These are phyloP conservation scores for Hyaloperonospora arabidopsidis DNA, from an alignment of 352 stramenopile species.

Conservation along the genomic window DNA sequence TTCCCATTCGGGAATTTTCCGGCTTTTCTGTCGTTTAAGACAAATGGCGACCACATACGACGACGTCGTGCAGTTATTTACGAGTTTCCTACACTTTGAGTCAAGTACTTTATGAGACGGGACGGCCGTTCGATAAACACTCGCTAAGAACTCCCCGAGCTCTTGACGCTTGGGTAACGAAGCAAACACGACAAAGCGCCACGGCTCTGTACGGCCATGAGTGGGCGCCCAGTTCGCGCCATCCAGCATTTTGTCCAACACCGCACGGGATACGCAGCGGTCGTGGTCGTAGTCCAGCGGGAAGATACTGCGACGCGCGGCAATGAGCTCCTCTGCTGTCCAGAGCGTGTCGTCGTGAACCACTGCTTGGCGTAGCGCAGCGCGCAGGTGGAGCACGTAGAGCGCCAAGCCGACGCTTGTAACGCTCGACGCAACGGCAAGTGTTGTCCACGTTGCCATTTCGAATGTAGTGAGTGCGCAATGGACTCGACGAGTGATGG, in stretches of 20 bases:
- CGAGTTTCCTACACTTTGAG: conserved; percentile 75
- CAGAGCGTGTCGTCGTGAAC: conserved; percentile 38
- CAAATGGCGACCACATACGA: conserved; percentile 81
- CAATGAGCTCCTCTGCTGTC: conserved; percentile 71
- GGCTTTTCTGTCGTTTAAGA: conserved; percentile 81
- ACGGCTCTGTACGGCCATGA: conserved; percentile 72
- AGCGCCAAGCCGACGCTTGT: conserved; percentile 30
- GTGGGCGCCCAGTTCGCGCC: conserved; percentile 80
- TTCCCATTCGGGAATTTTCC: conserved; percentile 74
- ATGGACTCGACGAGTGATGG: too few relatives aligned
- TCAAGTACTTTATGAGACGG: conserved; percentile 65
- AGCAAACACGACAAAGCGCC: conserved; percentile 75
- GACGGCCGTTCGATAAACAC: conserved; percentile 58
- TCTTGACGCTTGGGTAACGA: conserved; percentile 38
- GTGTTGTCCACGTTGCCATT: conserved; percentile 11
- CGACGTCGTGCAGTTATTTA: conserved; percentile 55
- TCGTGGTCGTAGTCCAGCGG: conserved; percentile 55
- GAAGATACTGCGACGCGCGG: conserved; percentile 68
- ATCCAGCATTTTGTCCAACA: conserved; percentile 72
- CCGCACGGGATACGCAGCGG: conserved; percentile 40
- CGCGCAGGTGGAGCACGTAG: conserved; percentile 34
- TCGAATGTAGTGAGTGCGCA: too few relatives aligned
- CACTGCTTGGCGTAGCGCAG: conserved; percentile 12
- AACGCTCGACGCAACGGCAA: conserved; percentile 25
- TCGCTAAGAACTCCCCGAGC: conserved; percentile 59